Evolutionary conservation across 2,329 filamentous ascomycete genomes (phyloP), one percentile per base, ranked within the genome.

Genomic region (Colletotrichum karsti): DNA sequence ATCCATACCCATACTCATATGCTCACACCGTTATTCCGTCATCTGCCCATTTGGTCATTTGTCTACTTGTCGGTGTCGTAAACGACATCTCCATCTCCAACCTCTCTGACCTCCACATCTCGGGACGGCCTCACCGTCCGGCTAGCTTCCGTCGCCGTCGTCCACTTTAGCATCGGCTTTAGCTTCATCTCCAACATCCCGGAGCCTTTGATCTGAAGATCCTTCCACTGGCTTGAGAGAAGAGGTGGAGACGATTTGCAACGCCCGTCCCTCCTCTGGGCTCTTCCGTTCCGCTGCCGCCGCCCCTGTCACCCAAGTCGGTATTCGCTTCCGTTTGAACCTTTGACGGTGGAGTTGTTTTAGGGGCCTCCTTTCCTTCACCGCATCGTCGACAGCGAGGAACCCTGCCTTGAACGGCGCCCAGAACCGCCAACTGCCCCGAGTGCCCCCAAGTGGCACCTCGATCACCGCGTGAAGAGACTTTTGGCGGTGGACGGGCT

Each of bases 351-450:
- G 63, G 63, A 51, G 64, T 58, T 48, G 44, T 67, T 57, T 64
- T 54, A 67, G 61, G 60, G 64, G 30, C 63, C 57, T 57, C 53
- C 53, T 64, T 44, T 67, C 60, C 63, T 33, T 67, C 64, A 67
- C 64, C 64, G 64, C 64, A 67, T 67, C 60, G 64, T 67, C 37
- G 35, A 37, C 64, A 48, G 60, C 60, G 60, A 53, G 42, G 44
- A 22, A 46, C 60, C 60, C 54, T 62, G 35, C 26, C 51, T 59
- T 18, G 42, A 33, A 20, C 46, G 42, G 42, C 50, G 57, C 48
- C 63, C 57, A 55, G 57, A 66, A 53, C 28, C 22, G 42, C n/a
- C 18, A 26, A 33, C n/a, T 48, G 60, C 60, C 53, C 48, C 44
- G 51, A 53, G 64, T 26, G 35, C 26, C 35, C 59, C 50, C 53